Conservation (phyloP, 169 alveolate species). For the Pseudocohnilembus persalinus region DNA sequence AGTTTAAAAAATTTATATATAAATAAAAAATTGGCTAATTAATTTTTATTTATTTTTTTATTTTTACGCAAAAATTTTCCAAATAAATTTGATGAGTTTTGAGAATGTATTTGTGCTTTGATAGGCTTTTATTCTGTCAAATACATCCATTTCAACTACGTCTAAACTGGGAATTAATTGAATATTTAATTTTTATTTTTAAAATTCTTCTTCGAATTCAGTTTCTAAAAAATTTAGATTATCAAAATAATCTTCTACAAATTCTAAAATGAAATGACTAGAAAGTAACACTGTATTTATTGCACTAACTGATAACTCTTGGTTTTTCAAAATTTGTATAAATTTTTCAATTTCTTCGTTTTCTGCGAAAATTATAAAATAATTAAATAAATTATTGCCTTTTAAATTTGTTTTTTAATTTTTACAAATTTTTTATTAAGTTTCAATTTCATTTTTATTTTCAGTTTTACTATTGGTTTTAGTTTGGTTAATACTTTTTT, state of each 20-base stretch:
- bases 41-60: not conserved
- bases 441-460: not conserved
- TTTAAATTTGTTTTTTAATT: too few species aligned
- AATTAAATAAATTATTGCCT: too few species aligned
- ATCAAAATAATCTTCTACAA: not conserved
- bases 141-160: conserved; percentile 17
- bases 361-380: too few species aligned
- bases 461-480: not conserved
- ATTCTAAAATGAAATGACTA: not conserved
- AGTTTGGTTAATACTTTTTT: not conserved
- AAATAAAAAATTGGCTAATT: not conserved
- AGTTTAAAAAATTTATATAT: not conserved
- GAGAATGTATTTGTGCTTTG: not conserved
- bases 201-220: conserved; percentile 14
- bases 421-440: not conserved
- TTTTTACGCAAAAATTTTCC: conserved; percentile 1
- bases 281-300: not conserved
- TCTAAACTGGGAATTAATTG: not conserved
- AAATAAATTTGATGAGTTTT: not conserved
- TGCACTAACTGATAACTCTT: not conserved
- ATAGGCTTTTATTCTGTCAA: not conserved
- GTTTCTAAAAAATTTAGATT: not conserved
- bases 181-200: not conserved
- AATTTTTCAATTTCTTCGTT: not conserved
- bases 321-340: not conserved